Base-by-base conservation (phyloP, 2,329 filamentous ascomycete genomes). In the Colletotrichum horii region DNA sequence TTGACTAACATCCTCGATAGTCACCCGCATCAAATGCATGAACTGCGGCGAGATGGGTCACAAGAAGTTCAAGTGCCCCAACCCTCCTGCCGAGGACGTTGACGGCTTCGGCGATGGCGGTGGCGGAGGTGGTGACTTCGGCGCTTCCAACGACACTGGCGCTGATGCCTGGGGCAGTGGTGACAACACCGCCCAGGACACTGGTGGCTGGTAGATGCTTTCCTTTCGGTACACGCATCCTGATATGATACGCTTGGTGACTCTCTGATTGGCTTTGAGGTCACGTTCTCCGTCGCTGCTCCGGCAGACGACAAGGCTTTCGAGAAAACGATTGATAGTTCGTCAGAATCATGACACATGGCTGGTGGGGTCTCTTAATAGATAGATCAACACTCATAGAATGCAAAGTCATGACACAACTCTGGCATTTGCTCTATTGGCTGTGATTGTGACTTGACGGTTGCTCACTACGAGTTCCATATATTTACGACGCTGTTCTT, bases 11-110 rank as follows among this genome's bases (percentile, higher is more conserved):
- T 58, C n/a, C 24, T 36, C 16, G 24, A 78, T 73, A 87, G 88
- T 86, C 60, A 84, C 86, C n/a, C 87, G 89, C 9, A 86, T 92
- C 74, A 89, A 91, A 81, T 93, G 92, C 83, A 83, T 81, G 70
- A 92, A 92, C 82, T 93, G 92, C 78, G 83, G 86, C 66, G 79
- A 89, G 81, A 86, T 83, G 81, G 87, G 87, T 6, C 87, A 89
- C 77, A 86, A 81, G 77, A 84, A 85, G 78, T 82, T 83, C 66
- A 78, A 80, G 71, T 88, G 87, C 82, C 81, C 78, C 26, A 83
- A 84, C 55, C 80, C 81, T 14, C 77, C 75, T 24, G 79, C 77
- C n/a, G 75, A 80, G 26, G 81, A 83, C 60, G 80, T 80, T 24
- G 76, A 77, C 32, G 65, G 67, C n/a, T 75, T 76, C 24, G 73